Percentiles rank a stretch among this genome's conserved stretches.
phyloP scores from a whole-genome alignment of 257 asterid genomes.

The Anisodus acutangulus region DNA sequence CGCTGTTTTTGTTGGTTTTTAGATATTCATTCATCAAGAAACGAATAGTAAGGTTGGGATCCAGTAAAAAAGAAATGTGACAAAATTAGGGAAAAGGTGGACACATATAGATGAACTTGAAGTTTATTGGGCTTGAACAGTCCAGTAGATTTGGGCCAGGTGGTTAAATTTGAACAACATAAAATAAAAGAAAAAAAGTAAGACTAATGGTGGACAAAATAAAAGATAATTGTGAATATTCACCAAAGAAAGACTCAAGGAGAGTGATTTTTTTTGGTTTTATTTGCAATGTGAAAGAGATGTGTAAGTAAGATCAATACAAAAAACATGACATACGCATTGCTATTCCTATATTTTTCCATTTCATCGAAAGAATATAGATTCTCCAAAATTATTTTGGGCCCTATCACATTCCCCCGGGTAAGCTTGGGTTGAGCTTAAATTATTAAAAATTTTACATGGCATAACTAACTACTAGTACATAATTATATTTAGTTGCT shows the following conservation, averaged over 20 bases:
- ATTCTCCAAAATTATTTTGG: too few species aligned
- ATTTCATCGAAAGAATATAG: too few species aligned
- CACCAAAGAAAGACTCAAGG: neutral
- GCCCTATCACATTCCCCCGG: too few species aligned
- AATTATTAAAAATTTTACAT: too few species aligned
- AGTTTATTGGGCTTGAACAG: neutral
- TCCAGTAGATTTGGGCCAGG: neutral
- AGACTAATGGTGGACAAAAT: neutral
- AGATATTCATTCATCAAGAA: neutral
- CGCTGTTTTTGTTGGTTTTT: neutral
- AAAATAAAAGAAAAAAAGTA: neutral
- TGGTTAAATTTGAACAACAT: neutral
- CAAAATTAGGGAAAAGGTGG: neutral
- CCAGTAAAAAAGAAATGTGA: neutral
- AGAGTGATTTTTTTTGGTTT: neutral
- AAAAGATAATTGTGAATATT: conserved; percentile 3
- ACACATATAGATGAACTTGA: neutral
- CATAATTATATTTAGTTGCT: too few species aligned
- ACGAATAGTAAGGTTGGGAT: neutral
- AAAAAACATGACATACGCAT: neutral
- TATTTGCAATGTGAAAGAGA: neutral
- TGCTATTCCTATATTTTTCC: neutral
- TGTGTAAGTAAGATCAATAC: neutral
- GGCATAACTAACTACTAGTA: too few species aligned
- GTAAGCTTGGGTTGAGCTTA: too few species aligned